A percentile compares a stretch with the other conserved stretches of the same genome.
phyloP scores from a whole-genome alignment of 805 yeast species.

The Wilhelminamyces savonicus region DNA sequence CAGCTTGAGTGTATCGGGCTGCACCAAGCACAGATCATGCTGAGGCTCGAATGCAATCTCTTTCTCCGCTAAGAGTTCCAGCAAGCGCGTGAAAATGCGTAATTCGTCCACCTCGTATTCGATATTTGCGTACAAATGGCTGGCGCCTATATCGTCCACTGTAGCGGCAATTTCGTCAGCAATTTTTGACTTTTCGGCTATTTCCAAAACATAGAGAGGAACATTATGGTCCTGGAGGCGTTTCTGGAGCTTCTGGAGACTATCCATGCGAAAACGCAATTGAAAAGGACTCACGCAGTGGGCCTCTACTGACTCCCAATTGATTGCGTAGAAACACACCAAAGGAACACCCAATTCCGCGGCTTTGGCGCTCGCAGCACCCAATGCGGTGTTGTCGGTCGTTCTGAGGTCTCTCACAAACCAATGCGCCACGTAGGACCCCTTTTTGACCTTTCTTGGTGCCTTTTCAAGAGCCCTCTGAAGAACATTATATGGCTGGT shows the following conservation, averaged over 20 bases:
- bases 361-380: slow-evolving; percentile 27
- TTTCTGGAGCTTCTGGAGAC: slow-evolving; percentile 22
- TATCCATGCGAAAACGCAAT: slow-evolving; percentile 28
- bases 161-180: slow-evolving; percentile 35
- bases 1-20: slow-evolving; percentile 30
- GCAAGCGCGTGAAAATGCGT: slow-evolving; percentile 17
- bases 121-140: slow-evolving; percentile 28
- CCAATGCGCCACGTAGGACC: slow-evolving; percentile 36
- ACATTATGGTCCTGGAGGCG: slow-evolving; percentile 27
- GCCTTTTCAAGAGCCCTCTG: slow-evolving; percentile 6
- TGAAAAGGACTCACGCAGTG: slow-evolving; percentile 42
- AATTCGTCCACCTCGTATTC: slow-evolving; percentile 43
- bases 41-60: slow-evolving; percentile 17
- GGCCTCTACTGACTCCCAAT: slow-evolving; percentile 32
- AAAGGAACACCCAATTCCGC: slow-evolving; percentile 22
- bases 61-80: slow-evolving; percentile 6
- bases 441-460: slow-evolving; percentile 4
- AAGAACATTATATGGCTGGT: slow-evolving; percentile 21
- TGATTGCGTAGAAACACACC: slow-evolving; percentile 35
- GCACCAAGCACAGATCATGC: slow-evolving; percentile 38
- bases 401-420: slow-evolving; percentile 42
- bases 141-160: slow-evolving; percentile 30
- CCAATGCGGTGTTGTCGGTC: slow-evolving; percentile 38
- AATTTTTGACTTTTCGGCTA: slow-evolving; percentile 26
- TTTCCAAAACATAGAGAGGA: slow-evolving; percentile 33